These are phyloP conservation scores for Fragilaria crotonensis DNA, from an alignment of 108 stramenopile species.

Conservation along the genomic window DNA sequence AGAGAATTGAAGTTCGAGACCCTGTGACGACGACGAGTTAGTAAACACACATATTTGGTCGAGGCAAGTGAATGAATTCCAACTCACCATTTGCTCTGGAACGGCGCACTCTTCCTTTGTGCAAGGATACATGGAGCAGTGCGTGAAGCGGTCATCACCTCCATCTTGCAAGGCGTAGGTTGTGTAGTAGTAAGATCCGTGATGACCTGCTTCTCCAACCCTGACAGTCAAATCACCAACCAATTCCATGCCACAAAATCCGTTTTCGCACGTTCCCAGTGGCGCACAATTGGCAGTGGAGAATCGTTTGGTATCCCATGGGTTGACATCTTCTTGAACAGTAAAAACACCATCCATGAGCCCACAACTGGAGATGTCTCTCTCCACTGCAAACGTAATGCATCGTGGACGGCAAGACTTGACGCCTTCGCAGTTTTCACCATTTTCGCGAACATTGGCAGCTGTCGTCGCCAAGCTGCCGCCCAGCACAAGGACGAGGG, in stretches of 20 bases:
- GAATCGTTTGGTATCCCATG: slow-evolving; percentile 1
- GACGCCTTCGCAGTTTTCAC: slow-evolving; percentile 2
- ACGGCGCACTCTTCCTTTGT: slow-evolving; percentile 1
- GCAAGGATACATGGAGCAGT: slow-evolving; percentile 5
- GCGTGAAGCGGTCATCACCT: slow-evolving; percentile 1
- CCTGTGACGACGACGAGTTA: too few species aligned
- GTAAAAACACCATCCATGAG: background rate
- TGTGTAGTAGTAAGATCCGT: background rate
- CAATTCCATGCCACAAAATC: background rate
- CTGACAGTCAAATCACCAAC: slow-evolving; percentile 1
- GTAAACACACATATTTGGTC: too few species aligned
- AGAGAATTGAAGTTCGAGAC: background rate
- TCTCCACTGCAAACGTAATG: background rate
- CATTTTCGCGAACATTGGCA: slow-evolving; percentile 2
- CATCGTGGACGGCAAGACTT: slow-evolving; percentile 7
- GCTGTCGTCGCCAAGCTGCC: too few species aligned
- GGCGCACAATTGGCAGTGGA: background rate
- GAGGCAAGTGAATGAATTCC: too few species aligned
- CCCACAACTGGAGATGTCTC: background rate
- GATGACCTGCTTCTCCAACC: slow-evolving; percentile 2
- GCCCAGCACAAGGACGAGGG: too few species aligned
- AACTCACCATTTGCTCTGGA: slow-evolving; percentile 9
- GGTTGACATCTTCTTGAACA: background rate
- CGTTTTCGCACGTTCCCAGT: background rate
- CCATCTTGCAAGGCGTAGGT: background rate